phyloP scores from a whole-genome alignment of 176 grass and related monocot genomes.

The Carex littledalei region DNA sequence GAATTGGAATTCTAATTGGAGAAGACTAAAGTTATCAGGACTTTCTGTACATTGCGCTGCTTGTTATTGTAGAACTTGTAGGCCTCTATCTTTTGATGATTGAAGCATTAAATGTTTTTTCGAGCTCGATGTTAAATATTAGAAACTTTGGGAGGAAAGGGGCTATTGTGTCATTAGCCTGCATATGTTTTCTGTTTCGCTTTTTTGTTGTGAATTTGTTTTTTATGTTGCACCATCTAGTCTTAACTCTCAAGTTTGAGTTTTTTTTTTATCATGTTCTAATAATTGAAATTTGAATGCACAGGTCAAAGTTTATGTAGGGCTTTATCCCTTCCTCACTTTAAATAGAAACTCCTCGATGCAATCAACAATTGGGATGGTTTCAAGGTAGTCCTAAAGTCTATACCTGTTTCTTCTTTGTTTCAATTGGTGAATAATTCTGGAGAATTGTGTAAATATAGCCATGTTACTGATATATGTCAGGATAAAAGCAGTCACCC shows the following conservation, averaged over 20 bases:
- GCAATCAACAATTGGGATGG: constrained; percentile 58
- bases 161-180: neutral
- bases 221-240: neutral
- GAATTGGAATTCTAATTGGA: neutral
- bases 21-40: neutral
- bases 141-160: neutral
- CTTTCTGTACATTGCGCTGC: neutral
- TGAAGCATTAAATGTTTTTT: neutral
- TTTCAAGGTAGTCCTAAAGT: constrained; percentile 55
- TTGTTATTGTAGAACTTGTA: neutral
- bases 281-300: constrained; percentile 27
- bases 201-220: neutral
- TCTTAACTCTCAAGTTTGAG: neutral
- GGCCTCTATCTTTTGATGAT: neutral
- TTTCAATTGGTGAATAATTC: constrained; percentile 21
- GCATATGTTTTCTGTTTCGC: constrained; percentile 2
- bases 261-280: neutral
- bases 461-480: constrained; percentile 10
- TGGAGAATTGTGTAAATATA: neutral
- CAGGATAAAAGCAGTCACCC: neutral
- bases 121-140: neutral
- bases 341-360: constrained; percentile 58
- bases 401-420: neutral
- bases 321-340: constrained; percentile 94
- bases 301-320: constrained; percentile 54